Evolutionary conservation across 805 yeast species (phyloP).

Genomic region (Nakazawaea ambrosiae): DNA sequence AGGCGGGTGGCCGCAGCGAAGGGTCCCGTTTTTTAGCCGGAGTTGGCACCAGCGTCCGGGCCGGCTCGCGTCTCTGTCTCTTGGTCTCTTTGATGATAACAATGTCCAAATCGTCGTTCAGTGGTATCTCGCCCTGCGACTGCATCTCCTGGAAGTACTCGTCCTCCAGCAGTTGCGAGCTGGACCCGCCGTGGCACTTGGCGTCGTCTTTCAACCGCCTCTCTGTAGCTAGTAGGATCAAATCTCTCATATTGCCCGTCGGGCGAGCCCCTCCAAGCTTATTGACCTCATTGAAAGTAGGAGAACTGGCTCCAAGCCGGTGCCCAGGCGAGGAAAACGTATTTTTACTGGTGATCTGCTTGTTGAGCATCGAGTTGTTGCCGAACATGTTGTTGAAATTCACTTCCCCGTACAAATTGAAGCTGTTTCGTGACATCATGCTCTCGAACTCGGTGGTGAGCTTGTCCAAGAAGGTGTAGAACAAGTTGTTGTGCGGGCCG

Average conservation of each 20-base stretch:
- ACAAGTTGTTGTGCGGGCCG: slow-evolving; percentile 76
- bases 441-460: slow-evolving; percentile 44
- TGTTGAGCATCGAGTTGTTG: slow-evolving; percentile 14
- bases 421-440: slow-evolving; percentile 34
- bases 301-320: slow-evolving; percentile 27
- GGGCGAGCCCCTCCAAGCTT: slow-evolving; percentile 20
- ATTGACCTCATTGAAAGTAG: slow-evolving; percentile 32
- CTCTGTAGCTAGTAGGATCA: slow-evolving; percentile 57
- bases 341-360: slow-evolving; percentile 14
- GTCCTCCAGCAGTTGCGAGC: slow-evolving; percentile 15
- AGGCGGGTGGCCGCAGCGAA: too few relatives aligned
- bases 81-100: slow-evolving; percentile 19
- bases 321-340: slow-evolving; percentile 32
- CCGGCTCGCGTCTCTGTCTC: too few relatives aligned
- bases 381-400: slow-evolving; percentile 45
- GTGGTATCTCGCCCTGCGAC: slow-evolving; percentile 26
- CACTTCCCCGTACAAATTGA: slow-evolving; percentile 37
- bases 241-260: slow-evolving; percentile 17
- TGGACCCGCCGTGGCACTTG: slow-evolving; percentile 30
- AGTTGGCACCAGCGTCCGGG: too few relatives aligned
- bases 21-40: too few relatives aligned
- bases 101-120: slow-evolving; percentile 36
- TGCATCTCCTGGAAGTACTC: slow-evolving; percentile 19
- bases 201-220: slow-evolving; percentile 46
- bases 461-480: slow-evolving; percentile 60